Percentiles rank a stretch among this genome's conserved stretches.
Evolutionary conservation across 2,329 filamentous ascomycete genomes (phyloP).

Genomic region (Thelonectria blattea): DNA sequence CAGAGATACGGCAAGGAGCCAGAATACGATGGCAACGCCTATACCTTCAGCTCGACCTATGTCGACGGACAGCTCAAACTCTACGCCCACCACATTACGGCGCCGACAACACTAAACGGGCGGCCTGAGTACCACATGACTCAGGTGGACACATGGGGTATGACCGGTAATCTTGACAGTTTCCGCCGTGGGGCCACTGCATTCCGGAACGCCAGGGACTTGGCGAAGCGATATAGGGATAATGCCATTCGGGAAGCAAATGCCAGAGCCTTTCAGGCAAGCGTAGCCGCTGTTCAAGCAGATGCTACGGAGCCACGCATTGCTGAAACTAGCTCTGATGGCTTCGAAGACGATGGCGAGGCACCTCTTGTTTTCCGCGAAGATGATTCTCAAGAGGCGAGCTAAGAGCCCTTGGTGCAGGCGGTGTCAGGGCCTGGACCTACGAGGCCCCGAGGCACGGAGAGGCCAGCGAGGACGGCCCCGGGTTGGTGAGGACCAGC

Average conservation of each 20-base stretch:
- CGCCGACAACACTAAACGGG: slow-evolving; percentile 38
- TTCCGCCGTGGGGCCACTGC: slow-evolving; percentile 43
- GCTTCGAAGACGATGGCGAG: too few relatives aligned
- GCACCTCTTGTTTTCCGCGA: too few relatives aligned
- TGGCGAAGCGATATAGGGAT: slow-evolving; percentile 46
- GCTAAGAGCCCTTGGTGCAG: too few relatives aligned
- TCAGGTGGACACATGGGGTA: too few relatives aligned
- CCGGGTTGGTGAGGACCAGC: too few relatives aligned
- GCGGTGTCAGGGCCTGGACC: too few relatives aligned
- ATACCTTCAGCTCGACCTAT: slow-evolving; percentile 48
- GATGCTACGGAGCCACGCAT: not conserved
- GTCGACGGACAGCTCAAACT: slow-evolving; percentile 44
- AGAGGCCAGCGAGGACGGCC: too few relatives aligned
- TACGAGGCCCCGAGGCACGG: too few relatives aligned
- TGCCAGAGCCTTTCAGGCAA: slow-evolving; percentile 13
- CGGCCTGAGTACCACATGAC: slow-evolving; percentile 51
- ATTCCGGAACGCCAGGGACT: slow-evolving; percentile 48
- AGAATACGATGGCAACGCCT: slow-evolving; percentile 47
- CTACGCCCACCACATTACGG: slow-evolving; percentile 46
- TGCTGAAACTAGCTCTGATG: too few relatives aligned
- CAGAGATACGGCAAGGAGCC: slow-evolving; percentile 43
- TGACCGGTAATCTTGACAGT: too few relatives aligned
- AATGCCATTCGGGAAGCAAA: slow-evolving; percentile 43
- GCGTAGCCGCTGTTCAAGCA: not conserved
- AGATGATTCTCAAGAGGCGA: too few relatives aligned